Percentiles rank a stretch among this genome's conserved stretches.
Conservation (phyloP, 2,329 filamentous ascomycete species). For the Phialophora expanda region DNA sequence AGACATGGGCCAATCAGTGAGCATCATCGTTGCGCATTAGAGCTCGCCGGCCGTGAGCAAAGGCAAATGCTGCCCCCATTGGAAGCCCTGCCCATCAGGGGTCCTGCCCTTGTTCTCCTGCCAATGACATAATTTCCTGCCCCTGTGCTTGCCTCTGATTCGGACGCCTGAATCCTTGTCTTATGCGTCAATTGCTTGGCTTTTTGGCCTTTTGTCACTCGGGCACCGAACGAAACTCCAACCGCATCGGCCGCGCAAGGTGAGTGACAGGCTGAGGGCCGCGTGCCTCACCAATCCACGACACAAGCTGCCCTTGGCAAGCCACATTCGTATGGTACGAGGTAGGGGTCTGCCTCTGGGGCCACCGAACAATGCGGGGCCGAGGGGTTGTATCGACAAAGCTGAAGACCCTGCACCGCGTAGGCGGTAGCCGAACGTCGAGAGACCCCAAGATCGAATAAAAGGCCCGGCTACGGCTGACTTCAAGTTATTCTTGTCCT, state of each 20-base stretch:
- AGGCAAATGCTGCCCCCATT: not conserved
- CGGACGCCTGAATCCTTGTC: slow-evolving; percentile 2
- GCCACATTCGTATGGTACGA: slow-evolving; percentile 32
- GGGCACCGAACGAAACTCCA: slow-evolving; percentile 7
- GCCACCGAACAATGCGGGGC: slow-evolving; percentile 21
- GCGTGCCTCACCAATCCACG: slow-evolving; percentile 6
- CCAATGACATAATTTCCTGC: not conserved
- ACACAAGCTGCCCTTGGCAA: slow-evolving; percentile 26
- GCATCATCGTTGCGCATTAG: not conserved
- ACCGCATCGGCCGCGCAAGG: not conserved
- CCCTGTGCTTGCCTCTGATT: not conserved
- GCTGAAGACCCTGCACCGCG: slow-evolving; percentile 11
- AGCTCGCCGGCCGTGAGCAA: not conserved
- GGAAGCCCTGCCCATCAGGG: not conserved
- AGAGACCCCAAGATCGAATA: slow-evolving; percentile 16
- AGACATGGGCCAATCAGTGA: not conserved
- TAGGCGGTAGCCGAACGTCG: slow-evolving; percentile 5
- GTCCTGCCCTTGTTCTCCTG: not conserved
- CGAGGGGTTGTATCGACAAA: slow-evolving; percentile 1
- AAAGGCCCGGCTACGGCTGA: slow-evolving; percentile 10
- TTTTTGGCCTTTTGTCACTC: not conserved
- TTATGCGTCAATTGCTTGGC: slow-evolving; percentile 9
- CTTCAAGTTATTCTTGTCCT: slow-evolving; percentile 7
- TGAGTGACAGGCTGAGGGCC: not conserved
- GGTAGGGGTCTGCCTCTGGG: not conserved